Conservation (phyloP, 768 basidiomycete genomes). For the Trametes villosa region DNA sequence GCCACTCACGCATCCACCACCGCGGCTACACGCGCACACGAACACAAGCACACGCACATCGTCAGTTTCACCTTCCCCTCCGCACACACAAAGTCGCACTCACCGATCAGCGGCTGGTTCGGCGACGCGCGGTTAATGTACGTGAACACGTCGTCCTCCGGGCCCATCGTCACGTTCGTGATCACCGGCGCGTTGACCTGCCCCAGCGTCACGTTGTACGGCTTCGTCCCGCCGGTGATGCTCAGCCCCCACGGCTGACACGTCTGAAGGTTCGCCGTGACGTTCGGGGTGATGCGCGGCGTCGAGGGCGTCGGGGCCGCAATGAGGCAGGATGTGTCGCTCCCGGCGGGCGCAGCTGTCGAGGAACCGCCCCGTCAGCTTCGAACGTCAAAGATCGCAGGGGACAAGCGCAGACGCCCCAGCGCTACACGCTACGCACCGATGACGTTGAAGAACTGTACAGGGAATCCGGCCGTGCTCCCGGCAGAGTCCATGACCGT, state of each 20-base stretch:
- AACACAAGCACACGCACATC: too few relatives aligned
- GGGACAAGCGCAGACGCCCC: conserved; percentile 12
- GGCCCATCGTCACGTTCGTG: conserved; percentile 46
- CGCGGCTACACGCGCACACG: conserved; percentile 11
- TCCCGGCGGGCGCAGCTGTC: conserved; percentile 33
- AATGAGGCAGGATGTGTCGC: conserved; percentile 32
- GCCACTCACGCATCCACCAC: conserved; percentile 46
- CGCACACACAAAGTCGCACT: too few relatives aligned
- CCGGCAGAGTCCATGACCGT: conserved; percentile 50
- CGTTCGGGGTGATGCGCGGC: conserved; percentile 42
- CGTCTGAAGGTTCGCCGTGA: conserved; percentile 42
- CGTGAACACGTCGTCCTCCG: conserved; percentile 43
- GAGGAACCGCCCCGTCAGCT: conserved; percentile 12
- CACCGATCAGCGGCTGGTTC: conserved; percentile 45
- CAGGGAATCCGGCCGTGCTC: conserved; percentile 46
- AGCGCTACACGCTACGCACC: too few relatives aligned
- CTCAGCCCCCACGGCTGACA: conserved; percentile 53
- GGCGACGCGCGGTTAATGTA: conserved; percentile 49
- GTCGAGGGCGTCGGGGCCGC: conserved; percentile 32
- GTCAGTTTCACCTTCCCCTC: neutral
- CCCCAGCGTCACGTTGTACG: conserved; percentile 48
- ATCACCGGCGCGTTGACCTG: conserved; percentile 42
- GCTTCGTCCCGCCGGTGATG: conserved; percentile 48
- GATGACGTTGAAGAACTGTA: conserved; percentile 40
- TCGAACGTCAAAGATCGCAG: neutral